Base-by-base conservation (phyloP, 306 rosid species). In the Prunus fruticosa region DNA sequence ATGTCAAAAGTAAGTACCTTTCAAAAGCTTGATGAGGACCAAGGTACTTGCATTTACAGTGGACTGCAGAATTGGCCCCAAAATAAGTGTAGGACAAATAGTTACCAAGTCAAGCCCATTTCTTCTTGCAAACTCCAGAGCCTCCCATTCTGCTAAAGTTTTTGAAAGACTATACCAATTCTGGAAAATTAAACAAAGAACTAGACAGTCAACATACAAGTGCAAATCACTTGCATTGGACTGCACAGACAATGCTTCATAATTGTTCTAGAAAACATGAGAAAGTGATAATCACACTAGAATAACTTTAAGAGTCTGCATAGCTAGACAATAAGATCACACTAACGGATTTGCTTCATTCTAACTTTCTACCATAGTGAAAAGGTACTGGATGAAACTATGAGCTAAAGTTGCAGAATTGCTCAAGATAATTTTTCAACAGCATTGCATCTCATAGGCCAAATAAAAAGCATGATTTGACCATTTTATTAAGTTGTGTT, bases 121-220 rank as follows among this genome's bases (percentile, higher is more conserved):
- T 77, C 53, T 80, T 65, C 63, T 82, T 3, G 86, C 92, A 77
- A 88, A 91, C 64, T 87, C 86, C 49, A 78, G 22, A 14, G 93
- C 94, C 76, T 86, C 88, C 76, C 78, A 76, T 76, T 93, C 97
- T 57, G 98, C 96, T 81, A 83, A 83, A 38, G 94, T 91, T 88
- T 93, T 93, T 43, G 97, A 80, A 58, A 77, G 86, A 54, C 64
- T 84, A 68, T 94, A 94, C 97, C 97, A 94, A 76, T 88, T 86
- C 96, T 94, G 89, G 58, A 15, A 28, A 27, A 67, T 10, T 20
- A 57, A 22, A 54, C 4, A 51, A 43, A 66, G 52, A 66, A 43
- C 38, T 22, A 43, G 53, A 27, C 4, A 25, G 54, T 67, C 16
- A 43, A 63, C n/a, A 15, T 8, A 4, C 16, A 20, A 4, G 23